A percentile compares a stretch with the other conserved stretches of the same genome.
phyloP scores from a whole-genome alignment of 768 basidiomycete genomes.

The Calocera cornea region DNA sequence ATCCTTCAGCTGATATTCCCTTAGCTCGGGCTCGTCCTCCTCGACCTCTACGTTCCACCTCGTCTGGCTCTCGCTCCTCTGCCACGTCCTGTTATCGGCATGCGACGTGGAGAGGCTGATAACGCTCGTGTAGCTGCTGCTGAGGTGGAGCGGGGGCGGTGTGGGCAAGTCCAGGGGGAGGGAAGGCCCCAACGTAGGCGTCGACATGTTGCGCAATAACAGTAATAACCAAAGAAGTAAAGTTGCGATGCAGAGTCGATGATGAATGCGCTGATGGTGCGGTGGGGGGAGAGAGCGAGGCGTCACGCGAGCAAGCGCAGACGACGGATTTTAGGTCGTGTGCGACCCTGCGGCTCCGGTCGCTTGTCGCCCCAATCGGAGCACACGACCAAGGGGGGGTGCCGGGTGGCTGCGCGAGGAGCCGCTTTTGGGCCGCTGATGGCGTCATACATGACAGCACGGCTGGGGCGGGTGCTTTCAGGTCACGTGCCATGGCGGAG shows the following conservation, averaged over 20 bases:
- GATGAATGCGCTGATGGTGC: background rate
- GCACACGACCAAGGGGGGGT: background rate
- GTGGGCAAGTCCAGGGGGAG: background rate
- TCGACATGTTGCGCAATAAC: background rate
- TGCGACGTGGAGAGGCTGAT: background rate
- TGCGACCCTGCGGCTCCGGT: background rate
- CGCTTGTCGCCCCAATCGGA: background rate
- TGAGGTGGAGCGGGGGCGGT: background rate
- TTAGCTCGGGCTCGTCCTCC: background rate
- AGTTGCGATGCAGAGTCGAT: background rate
- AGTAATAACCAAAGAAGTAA: background rate
- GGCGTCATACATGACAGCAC: background rate
- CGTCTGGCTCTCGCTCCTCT: constrained; percentile 1
- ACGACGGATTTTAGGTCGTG: background rate
- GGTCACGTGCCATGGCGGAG: too few relatives aligned
- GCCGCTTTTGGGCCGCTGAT: background rate
- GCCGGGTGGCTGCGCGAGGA: background rate
- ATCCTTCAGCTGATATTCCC: constrained; percentile 2
- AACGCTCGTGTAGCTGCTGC: constrained; percentile 5
- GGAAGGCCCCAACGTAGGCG: background rate
- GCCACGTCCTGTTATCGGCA: background rate
- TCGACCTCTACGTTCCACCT: background rate
- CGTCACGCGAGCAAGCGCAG: background rate
- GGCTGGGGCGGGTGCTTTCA: too few relatives aligned
- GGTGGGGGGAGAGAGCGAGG: background rate